A percentile compares a stretch with the other conserved stretches of the same genome.
These are phyloP conservation scores for Diaporthe australafricana DNA, from an alignment of 2,329 filamentous ascomycete species.

Conservation along the genomic window DNA sequence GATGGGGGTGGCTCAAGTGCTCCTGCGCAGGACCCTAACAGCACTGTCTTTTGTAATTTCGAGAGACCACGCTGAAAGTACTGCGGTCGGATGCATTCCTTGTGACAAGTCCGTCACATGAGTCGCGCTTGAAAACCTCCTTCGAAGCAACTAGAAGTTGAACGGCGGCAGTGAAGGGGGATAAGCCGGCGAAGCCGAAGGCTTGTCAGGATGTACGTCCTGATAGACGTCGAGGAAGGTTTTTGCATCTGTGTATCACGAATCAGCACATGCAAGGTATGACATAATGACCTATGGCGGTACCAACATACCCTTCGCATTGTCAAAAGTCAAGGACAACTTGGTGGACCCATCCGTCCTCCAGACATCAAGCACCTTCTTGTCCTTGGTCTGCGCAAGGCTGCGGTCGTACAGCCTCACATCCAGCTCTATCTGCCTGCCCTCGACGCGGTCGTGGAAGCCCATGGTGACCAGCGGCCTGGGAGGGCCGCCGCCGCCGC, in stretches of 20 bases:
- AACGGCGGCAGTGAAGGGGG: slow-evolving; percentile 22
- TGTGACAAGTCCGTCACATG: not conserved
- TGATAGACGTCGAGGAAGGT: not conserved
- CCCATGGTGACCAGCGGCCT: slow-evolving; percentile 17
- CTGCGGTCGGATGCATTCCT: not conserved
- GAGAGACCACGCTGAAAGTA: not conserved
- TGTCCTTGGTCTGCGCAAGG: not conserved
- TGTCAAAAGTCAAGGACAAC: not conserved
- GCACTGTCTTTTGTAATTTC: not conserved
- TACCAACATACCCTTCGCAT: not conserved
- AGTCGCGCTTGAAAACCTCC: not conserved
- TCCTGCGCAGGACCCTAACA: not conserved
- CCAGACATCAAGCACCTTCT: slow-evolving; percentile 14
- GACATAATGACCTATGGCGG: too few relatives aligned
- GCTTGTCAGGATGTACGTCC: slow-evolving; percentile 3
- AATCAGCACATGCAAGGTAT: not conserved
- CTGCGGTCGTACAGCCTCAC: slow-evolving; percentile 1
- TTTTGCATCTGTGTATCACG: not conserved
- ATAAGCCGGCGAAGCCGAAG: slow-evolving; percentile 9
- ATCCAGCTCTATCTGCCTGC: slow-evolving; percentile 18
- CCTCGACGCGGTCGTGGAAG: slow-evolving; percentile 2
- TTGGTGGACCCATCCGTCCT: slow-evolving; percentile 19
- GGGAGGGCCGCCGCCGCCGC: not conserved
- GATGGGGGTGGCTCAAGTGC: too few relatives aligned
- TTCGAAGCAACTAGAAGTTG: not conserved